These are phyloP conservation scores for Selaginella tamariscina DNA, from an alignment of 75 land plant species.

Conservation along the genomic window DNA sequence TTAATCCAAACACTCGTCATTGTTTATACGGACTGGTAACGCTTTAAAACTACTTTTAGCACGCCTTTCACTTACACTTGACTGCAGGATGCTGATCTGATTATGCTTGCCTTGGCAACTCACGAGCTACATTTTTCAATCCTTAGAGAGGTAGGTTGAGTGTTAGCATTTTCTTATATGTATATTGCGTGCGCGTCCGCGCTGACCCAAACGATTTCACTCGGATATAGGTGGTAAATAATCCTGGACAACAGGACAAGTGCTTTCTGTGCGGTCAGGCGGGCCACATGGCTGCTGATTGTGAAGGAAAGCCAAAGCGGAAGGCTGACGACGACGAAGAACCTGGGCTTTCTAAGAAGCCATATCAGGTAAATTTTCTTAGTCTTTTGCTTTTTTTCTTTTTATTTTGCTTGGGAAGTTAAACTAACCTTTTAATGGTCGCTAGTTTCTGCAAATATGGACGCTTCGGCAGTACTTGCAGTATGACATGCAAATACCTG, in stretches of 20 bases:
- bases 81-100: slow-evolving; percentile 89
- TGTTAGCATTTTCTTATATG: background rate
- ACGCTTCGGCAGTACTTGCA: slow-evolving; percentile 76
- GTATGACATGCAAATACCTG: slow-evolving; percentile 55
- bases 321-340: slow-evolving; percentile 23
- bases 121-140: slow-evolving; percentile 94
- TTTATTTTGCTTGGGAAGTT: background rate
- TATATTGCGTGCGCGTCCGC: background rate
- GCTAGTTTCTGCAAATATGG: slow-evolving; percentile 91
- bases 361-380: slow-evolving; percentile 31
- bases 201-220: background rate
- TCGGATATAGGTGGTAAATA: slow-evolving; percentile 46
- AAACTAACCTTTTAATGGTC: background rate
- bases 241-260: slow-evolving; percentile 75
- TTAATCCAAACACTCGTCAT: slow-evolving; percentile 84
- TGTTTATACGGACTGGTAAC: slow-evolving; percentile 84
- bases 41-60: background rate
- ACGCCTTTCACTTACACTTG: background rate
- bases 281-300: slow-evolving; percentile 92
- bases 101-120: slow-evolving; percentile 92
- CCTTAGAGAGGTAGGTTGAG: slow-evolving; percentile 66
- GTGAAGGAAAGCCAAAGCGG: slow-evolving; percentile 58
- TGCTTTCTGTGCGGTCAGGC: slow-evolving; percentile 81
- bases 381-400: background rate
- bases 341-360: slow-evolving; percentile 23